Base-by-base conservation (phyloP, 73 alveolate species). In the Paramecium caudatum region DNA sequence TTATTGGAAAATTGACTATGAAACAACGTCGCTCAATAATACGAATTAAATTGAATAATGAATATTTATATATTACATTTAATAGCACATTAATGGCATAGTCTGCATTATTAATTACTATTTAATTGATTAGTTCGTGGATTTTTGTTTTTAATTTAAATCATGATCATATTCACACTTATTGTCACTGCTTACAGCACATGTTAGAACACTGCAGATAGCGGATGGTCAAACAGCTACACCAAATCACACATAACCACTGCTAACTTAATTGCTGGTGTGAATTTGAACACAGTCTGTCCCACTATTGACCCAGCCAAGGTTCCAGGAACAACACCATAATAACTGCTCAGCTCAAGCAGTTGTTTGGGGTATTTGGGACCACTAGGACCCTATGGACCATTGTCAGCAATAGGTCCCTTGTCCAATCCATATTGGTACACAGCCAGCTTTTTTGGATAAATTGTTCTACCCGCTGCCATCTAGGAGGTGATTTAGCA, bases 301-400 rank as follows among this genome's bases (percentile, higher is more conserved):
- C 90, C 90, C 7, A 30, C 9, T 1, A 37, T 81, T 17, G 47
- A 81, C 45, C 81, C 90, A 5, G 46, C 82, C 1, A 81, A 81
- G 23, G 50, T 81, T 30, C 90, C 90, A 17, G 90, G 90, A n/a
- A 12, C 30, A 15, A 46, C 90, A 8, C 90, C 74, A 46, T 33
- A 81, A n/a, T 15, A 81, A 81, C 45, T 43, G 12, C 50, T 81
- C 5, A 32, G 63, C 30, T 45, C 90, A 12, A 41, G 23, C 32
- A 81, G 90, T 15, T 81, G 90, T 43, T 47, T 81, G 12, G 90
- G 90, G 19, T 81, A 81, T 49, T 16, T 37, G 3, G 90, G 90
- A 13, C 90, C 90, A 23, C 80, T 81, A 17, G 90, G 90, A 0
- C 81, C 90, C 30, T 43, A 81, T 32, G 90, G 90, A 27, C 90